These are phyloP conservation scores for Schizosaccharomyces versatilis DNA, from an alignment of 1,139 yeast genomes.

Conservation along the genomic window DNA sequence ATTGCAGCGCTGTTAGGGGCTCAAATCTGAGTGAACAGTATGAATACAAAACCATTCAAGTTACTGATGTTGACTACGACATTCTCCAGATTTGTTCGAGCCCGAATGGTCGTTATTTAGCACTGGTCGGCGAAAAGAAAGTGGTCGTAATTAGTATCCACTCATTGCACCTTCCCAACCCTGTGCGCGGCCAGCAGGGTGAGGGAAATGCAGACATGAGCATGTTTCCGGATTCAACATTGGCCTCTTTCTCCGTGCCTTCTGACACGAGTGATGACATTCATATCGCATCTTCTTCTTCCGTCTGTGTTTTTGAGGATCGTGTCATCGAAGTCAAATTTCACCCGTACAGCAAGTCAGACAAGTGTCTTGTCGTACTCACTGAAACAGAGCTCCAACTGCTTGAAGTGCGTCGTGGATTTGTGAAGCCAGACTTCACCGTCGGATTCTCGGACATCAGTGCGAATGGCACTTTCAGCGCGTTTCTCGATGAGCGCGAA, in stretches of 20 bases:
- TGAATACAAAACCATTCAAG: neutral
- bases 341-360: neutral
- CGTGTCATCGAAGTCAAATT: neutral
- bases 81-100: neutral
- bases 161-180: neutral
- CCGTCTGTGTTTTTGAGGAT: too few species aligned
- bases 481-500: neutral
- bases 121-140: constrained; percentile 3
- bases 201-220: neutral
- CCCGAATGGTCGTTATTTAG: neutral
- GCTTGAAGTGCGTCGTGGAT: neutral
- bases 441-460: neutral
- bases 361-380: neutral
- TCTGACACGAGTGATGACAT: neutral
- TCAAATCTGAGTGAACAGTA: neutral
- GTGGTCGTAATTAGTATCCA: neutral
- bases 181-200: neutral
- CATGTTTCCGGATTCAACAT: neutral
- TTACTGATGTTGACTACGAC: neutral
- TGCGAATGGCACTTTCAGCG: neutral
- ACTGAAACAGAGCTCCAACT: neutral
- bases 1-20: constrained; percentile 2
- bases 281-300: neutral
- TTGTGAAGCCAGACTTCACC: neutral
- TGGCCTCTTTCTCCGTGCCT: neutral